These are phyloP conservation scores for Periconia macrospinosa DNA, from an alignment of 2,329 filamentous ascomycete species.

Conservation along the genomic window DNA sequence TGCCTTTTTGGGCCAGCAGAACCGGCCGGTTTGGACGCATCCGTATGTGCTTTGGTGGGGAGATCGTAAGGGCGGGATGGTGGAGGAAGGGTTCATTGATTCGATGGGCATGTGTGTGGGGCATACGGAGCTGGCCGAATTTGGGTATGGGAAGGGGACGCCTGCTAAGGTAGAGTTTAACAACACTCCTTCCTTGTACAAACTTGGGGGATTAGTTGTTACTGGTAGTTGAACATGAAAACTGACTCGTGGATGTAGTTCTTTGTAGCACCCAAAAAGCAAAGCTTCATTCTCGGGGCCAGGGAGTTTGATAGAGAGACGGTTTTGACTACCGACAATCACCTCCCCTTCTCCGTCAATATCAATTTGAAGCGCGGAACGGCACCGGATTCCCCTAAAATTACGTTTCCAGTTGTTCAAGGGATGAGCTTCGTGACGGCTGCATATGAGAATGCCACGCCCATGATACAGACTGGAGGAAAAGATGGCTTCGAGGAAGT, in stretches of 20 bases:
- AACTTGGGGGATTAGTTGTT: no score
- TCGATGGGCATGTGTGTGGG: conserved; percentile 75
- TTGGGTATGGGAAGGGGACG: conserved; percentile 62
- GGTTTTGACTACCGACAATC: conserved; percentile 55
- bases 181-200: neutral
- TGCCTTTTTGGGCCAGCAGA: conserved; percentile 75
- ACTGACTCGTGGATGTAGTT: conserved; percentile 46
- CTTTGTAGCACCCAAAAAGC: conserved; percentile 81
- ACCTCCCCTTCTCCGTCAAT: conserved; percentile 62
- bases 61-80: conserved; percentile 38
- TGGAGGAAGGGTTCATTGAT: conserved; percentile 55
- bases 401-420: conserved; percentile 83
- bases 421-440: conserved; percentile 88
- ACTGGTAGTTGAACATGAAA: no score
- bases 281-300: conserved; percentile 80
- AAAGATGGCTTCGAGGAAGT: conserved; percentile 71
- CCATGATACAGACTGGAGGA: conserved; percentile 69
- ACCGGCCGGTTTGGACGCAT: conserved; percentile 70
- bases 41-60: conserved; percentile 56
- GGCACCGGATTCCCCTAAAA: conserved; percentile 56
- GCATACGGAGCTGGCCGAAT: conserved; percentile 69
- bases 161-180: conserved; percentile 30
- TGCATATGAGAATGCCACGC: conserved; percentile 70
- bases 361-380: conserved; percentile 64
- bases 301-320: conserved; percentile 68